These are phyloP conservation scores for Rhizopus arrhizus DNA, from an alignment of 371 early-diverging fungal genomes.

Conservation along the genomic window DNA sequence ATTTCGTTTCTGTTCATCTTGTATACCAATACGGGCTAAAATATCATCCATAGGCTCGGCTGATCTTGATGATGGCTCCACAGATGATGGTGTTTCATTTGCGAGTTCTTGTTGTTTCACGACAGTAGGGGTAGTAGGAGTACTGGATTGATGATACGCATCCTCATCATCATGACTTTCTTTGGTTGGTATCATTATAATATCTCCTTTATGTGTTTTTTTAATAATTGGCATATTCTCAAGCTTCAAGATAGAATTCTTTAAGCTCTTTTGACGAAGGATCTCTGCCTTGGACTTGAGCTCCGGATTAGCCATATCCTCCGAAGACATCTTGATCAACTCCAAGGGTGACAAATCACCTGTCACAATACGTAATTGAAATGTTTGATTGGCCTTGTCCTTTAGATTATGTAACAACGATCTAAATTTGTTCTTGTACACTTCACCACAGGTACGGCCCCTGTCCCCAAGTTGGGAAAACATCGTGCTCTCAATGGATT, in stretches of 20 bases:
- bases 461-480: conserved; percentile 38
- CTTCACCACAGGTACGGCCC: conserved; percentile 43
- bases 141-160: no score
- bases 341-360: conserved; percentile 61
- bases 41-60: conserved; percentile 40
- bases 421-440: conserved; percentile 78
- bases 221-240: conserved; percentile 61
- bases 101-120: not conserved
- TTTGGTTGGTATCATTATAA: conserved; percentile 47
- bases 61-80: not conserved
- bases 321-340: conserved; percentile 73
- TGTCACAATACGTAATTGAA: conserved; percentile 68
- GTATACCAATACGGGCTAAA: conserved; percentile 38
- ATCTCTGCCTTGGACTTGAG: conserved; percentile 64
- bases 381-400: conserved; percentile 69
- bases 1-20: conserved; percentile 14
- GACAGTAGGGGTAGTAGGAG: not conserved
- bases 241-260: conserved; percentile 62
- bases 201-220: conserved; percentile 79
- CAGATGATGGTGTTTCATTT: not conserved
- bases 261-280: conserved; percentile 62
- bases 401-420: conserved; percentile 75
- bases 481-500: conserved; percentile 44
- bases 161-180: not conserved
- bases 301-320: conserved; percentile 79